These are phyloP conservation scores for Pythium chondricola DNA, from an alignment of 352 stramenopile species.

Conservation along the genomic window DNA sequence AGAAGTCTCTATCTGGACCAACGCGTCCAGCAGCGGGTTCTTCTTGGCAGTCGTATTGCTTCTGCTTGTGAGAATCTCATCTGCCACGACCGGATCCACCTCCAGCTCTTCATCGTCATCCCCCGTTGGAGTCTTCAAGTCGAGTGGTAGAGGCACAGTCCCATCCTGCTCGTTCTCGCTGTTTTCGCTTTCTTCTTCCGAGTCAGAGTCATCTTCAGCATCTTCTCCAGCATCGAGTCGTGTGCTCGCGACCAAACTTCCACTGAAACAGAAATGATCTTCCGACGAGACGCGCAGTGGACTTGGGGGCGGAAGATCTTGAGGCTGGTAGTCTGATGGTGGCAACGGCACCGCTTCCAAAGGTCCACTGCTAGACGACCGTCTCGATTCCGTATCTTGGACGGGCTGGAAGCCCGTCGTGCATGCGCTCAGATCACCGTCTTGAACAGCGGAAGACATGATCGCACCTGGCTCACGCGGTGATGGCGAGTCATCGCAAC, in stretches of 20 bases:
- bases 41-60: background rate
- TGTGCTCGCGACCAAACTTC: background rate
- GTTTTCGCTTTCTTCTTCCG: conserved; percentile 5
- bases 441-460: no score
- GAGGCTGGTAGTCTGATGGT: no score
- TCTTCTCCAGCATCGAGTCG: background rate
- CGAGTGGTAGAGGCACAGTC: background rate
- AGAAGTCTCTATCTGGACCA: background rate
- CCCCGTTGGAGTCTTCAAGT: background rate
- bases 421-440: no score
- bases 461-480: no score
- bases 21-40: conserved; percentile 7
- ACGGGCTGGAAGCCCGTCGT: no score
- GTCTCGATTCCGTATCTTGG: no score
- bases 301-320: no score
- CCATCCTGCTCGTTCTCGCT: background rate
- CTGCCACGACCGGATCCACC: conserved; percentile 13
- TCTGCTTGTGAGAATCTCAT: conserved; percentile 10
- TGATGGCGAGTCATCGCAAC: no score
- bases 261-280: background rate
- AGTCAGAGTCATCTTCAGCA: conserved; percentile 7
- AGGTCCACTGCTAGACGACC: no score
- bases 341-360: no score
- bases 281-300: no score
- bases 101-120: conserved; percentile 21